These are phyloP conservation scores for Cryptococcus sp. DNA, from an alignment of 1,284 basidiomycete genomes.

Conservation along the genomic window DNA sequence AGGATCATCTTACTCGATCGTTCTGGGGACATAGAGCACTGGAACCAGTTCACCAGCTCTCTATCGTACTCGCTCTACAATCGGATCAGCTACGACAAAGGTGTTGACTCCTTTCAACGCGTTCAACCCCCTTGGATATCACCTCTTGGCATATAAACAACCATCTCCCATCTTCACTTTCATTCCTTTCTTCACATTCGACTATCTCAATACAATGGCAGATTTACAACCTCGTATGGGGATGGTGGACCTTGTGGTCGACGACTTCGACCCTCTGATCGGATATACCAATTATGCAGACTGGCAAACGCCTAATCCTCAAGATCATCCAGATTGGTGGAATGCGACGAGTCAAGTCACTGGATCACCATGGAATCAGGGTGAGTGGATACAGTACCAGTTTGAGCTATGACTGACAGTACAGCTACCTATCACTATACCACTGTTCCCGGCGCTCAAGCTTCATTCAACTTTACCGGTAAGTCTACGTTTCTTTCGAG, in stretches of 20 bases:
- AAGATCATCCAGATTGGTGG: constrained; percentile 39
- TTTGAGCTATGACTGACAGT: constrained; percentile 7
- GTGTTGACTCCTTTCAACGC: too few species aligned
- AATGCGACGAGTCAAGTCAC: constrained; percentile 32
- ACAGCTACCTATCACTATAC: constrained; percentile 44
- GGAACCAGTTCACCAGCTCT: too few species aligned
- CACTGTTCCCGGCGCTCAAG: constrained; percentile 19
- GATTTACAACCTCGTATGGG: constrained; percentile 24
- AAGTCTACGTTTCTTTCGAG: neutral
- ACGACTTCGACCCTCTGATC: constrained; percentile 48
- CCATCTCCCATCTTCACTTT: too few species aligned
- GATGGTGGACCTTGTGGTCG: constrained; percentile 20
- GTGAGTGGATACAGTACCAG: constrained; percentile 14
- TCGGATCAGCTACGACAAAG: too few species aligned
- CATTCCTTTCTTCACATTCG: too few species aligned
- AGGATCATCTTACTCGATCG: too few species aligned
- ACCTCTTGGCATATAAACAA: too few species aligned
- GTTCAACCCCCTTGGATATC: too few species aligned
- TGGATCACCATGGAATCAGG: constrained; percentile 40
- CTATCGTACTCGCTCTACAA: too few species aligned
- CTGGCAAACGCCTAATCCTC: constrained; percentile 46
- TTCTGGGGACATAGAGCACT: too few species aligned
- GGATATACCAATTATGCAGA: constrained; percentile 27
- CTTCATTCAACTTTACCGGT: constrained; percentile 39
- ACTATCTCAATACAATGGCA: neutral